phyloP scores from a whole-genome alignment of 2,329 filamentous ascomycete species.

The Hypoxylon sp. region DNA sequence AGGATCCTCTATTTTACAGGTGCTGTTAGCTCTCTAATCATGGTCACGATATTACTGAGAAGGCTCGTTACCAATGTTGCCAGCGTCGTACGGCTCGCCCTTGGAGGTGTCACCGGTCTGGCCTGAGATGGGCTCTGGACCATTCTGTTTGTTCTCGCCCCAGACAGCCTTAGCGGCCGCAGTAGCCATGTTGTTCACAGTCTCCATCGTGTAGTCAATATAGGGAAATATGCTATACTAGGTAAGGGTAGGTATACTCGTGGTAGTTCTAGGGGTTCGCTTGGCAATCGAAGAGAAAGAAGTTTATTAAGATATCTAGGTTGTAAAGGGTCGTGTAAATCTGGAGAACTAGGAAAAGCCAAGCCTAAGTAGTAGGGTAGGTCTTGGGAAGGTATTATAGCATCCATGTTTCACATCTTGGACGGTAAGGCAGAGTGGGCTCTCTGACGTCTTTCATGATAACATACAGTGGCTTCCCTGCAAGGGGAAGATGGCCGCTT shows the following conservation, averaged over 20 bases:
- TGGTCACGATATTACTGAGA: conserved; percentile 12
- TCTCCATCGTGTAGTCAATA: conserved; percentile 67
- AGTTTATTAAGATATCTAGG: conserved; percentile 16
- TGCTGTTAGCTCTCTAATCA: conserved; percentile 17
- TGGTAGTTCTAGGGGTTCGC: conserved; percentile 14
- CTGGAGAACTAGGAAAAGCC: conserved; percentile 37
- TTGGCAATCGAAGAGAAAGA: conserved; percentile 24
- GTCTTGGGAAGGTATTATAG: conserved; percentile 31
- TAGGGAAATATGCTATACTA: conserved; percentile 7
- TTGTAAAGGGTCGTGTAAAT: conserved; percentile 30
- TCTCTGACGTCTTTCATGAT: conserved; percentile 45
- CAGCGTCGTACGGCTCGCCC: conserved; percentile 83
- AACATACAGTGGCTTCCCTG: conserved; percentile 24
- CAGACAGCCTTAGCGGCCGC: conserved; percentile 65
- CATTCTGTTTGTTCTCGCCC: conserved; percentile 58
- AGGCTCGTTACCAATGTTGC: conserved; percentile 73
- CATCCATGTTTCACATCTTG: conserved; percentile 24
- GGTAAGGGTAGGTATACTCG: conserved; percentile 8
- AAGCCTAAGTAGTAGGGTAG: conserved; percentile 20
- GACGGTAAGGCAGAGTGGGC: conserved; percentile 12
- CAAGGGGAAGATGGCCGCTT: conserved; percentile 29
- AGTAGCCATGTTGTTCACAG: conserved; percentile 70
- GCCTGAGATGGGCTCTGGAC: conserved; percentile 80
- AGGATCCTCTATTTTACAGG: conserved; percentile 31
- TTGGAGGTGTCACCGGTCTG: conserved; percentile 75